These are phyloP conservation scores for Pythium dissotocum DNA, from an alignment of 352 stramenopile genomes.

Conservation along the genomic window DNA sequence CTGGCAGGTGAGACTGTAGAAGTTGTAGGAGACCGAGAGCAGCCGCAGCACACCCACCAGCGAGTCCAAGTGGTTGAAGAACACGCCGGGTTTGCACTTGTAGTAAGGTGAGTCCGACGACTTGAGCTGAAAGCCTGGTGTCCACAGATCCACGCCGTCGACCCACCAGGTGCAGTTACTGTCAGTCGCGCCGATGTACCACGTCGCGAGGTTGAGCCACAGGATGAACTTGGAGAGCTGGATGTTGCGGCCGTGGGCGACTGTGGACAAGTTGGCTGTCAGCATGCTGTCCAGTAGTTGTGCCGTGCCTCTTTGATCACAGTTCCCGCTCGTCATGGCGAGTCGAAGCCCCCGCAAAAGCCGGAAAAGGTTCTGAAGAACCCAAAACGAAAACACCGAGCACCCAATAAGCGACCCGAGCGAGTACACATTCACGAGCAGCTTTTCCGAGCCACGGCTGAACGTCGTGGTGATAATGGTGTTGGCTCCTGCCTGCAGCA, in stretches of 20 bases:
- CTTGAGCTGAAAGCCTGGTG: slow-evolving; percentile 11
- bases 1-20: slow-evolving; percentile 25
- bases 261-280: slow-evolving; percentile 21
- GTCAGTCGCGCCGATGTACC: slow-evolving; percentile 27
- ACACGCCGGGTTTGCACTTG: slow-evolving; percentile 17
- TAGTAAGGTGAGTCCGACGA: slow-evolving; percentile 25
- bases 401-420: slow-evolving; percentile 24
- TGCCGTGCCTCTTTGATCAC: neutral
- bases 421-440: slow-evolving; percentile 24
- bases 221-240: slow-evolving; percentile 24
- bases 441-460: slow-evolving; percentile 20
- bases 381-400: slow-evolving; percentile 12
- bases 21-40: slow-evolving; percentile 26
- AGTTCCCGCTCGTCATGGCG: neutral
- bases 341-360: neutral
- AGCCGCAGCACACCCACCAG: slow-evolving; percentile 11
- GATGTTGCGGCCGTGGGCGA: slow-evolving; percentile 23
- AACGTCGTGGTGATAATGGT: slow-evolving; percentile 26
- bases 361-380: slow-evolving; percentile 1
- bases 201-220: slow-evolving; percentile 21
- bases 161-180: slow-evolving; percentile 28
- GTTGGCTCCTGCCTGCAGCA: slow-evolving; percentile 14
- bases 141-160: slow-evolving; percentile 24
- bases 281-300: slow-evolving; percentile 18
- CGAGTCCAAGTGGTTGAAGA: slow-evolving; percentile 1